Conservation (phyloP, 768 basidiomycete genomes). For the Daedaleopsis nitida region DNA sequence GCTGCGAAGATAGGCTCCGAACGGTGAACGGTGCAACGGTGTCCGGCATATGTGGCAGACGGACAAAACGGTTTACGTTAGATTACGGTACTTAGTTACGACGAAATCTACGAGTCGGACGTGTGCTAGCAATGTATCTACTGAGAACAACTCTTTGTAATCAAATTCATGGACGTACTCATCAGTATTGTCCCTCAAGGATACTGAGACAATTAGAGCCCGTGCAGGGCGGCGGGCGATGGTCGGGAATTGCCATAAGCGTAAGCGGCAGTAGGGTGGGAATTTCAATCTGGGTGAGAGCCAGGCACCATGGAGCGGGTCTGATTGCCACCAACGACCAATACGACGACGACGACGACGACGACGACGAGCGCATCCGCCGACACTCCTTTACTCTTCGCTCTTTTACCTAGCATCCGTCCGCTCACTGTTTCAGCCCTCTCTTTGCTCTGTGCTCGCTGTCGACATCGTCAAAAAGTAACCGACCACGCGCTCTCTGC, state of each 20-base stretch:
- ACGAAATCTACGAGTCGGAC: background rate
- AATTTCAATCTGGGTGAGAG: background rate
- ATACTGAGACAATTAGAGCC: too few relatives aligned
- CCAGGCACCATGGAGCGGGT: conserved; percentile 1
- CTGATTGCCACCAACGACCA: conserved; percentile 9
- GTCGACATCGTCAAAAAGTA: conserved; percentile 1
- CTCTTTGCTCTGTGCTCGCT: conserved; percentile 1
- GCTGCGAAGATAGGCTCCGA: too few relatives aligned
- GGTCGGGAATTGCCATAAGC: conserved; percentile 18
- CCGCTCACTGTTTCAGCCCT: conserved; percentile 7
- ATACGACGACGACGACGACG: conserved; percentile 14
- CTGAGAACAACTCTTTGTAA: too few relatives aligned
- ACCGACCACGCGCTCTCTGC: conserved; percentile 5
- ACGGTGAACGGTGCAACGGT: too few relatives aligned
- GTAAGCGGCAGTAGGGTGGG: background rate
- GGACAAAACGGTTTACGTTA: conserved; percentile 8
- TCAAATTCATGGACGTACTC: too few relatives aligned
- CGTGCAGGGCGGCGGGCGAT: conserved; percentile 2
- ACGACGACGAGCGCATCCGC: conserved; percentile 14
- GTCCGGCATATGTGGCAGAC: background rate
- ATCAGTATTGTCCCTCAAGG: too few relatives aligned
- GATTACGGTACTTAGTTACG: background rate
- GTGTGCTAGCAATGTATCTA: background rate
- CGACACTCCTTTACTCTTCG: conserved; percentile 12
- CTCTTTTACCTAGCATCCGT: conserved; percentile 7